Evolutionary conservation across 352 stramenopile species (phyloP), one percentile per base, ranked within the genome.

Genomic region (Phytophthora pseudosyringae): DNA sequence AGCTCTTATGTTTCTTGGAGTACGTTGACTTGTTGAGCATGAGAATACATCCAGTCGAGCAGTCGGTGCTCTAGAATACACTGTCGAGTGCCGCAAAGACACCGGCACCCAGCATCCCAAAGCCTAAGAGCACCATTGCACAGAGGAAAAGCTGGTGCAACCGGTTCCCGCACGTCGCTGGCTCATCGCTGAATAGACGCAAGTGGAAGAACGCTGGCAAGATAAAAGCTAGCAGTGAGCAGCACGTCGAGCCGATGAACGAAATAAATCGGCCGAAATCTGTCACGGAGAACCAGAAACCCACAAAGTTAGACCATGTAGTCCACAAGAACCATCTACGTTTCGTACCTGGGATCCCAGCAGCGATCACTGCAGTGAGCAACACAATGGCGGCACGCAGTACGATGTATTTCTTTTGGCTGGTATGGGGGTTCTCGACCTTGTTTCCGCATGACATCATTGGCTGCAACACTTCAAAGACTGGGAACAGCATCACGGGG

Each of bases 401-500:
- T 10, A 86, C 21, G 39, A 78, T 44, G 9, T 40, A 41, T 39
- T 83, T 88, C 33, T 32, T 66, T 21, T 76, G 60, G 15, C 15
- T 76, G 6, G 40, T 38, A 26, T 60, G 47, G 0, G 52, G 26
- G 0, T 45, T 15, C 8, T 69, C 61, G 13, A 71, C 5, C 18
- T 71, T 73, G 40, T 79, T 70, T n/a, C 56, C 51, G 33, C 56
- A 66, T 4, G 29, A 26, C 5, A 89, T 11, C 21, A 81, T 41
- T 18, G 76, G 69, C 26, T 85, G 56, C 1, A 92, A 55, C n/a
- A 93, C 72, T n/a, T 87, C 86, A 65, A 94, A 95, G 5, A 97
- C 88, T 0, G 91, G 93, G 70, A 97, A 97, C 60, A 98, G 88
- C 93, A 98, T 98, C 21, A 98, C 80, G 4, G 93, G 93, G 58